phyloP scores from a whole-genome alignment of 83 land plant species.

The Isoetes engelmannii region DNA sequence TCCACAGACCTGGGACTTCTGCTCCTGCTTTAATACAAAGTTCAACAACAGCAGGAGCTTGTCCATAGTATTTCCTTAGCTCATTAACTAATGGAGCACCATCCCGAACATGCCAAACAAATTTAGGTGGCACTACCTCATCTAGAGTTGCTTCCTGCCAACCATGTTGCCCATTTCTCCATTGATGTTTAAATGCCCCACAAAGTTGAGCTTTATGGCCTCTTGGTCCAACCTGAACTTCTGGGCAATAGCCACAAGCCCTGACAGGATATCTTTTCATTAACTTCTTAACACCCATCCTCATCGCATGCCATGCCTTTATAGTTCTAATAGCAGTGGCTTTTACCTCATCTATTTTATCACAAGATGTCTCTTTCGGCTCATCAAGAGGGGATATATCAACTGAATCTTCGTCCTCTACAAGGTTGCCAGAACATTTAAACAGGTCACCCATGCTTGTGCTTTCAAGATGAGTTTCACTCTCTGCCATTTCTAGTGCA shows the following conservation, averaged over 20 bases:
- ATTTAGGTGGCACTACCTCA: constrained; percentile 73
- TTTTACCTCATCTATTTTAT: too few species aligned
- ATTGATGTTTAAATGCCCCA: constrained; percentile 66
- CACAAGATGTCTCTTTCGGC: too few species aligned
- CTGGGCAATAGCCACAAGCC: constrained; percentile 86
- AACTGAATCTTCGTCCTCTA: too few species aligned
- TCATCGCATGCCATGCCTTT: constrained; percentile 56
- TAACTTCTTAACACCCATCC: constrained; percentile 50
- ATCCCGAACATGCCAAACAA: constrained; percentile 85
- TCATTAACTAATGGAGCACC: constrained; percentile 31
- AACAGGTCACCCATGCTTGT: too few species aligned
- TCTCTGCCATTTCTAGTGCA: too few species aligned
- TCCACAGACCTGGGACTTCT: constrained; percentile 41
- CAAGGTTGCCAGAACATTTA: too few species aligned
- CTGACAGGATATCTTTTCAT: constrained; percentile 67
- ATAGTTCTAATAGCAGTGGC: too few species aligned
- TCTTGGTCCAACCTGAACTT: constrained; percentile 62
- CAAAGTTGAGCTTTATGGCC: constrained; percentile 80
- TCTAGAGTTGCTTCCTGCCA: constrained; percentile 73
- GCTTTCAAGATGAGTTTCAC: too few species aligned
- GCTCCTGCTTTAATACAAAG: constrained; percentile 82
- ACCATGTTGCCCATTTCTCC: constrained; percentile 75
- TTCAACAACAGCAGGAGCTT: constrained; percentile 74
- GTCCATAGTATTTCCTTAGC: constrained; percentile 61
- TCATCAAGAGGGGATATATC: too few species aligned